Percentiles rank a stretch among this genome's conserved stretches.
Conservation (phyloP, 257 asterid species). For the Petrea volubilis region DNA sequence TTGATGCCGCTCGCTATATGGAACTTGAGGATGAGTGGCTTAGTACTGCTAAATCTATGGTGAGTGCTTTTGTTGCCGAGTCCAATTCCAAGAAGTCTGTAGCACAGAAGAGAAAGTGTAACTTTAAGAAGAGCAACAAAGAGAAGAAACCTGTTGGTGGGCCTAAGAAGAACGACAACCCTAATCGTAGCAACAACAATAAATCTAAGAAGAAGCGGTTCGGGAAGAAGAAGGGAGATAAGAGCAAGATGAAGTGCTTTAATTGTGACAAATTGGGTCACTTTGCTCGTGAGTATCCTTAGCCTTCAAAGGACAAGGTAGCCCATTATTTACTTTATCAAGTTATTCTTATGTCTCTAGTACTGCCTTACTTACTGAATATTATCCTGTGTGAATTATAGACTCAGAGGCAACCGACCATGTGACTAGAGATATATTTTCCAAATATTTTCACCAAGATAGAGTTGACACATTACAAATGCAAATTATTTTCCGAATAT, state of each 20-base stretch:
- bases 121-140: neutral
- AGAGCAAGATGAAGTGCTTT: no score
- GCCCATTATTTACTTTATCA: neutral
- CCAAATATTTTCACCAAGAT: no score
- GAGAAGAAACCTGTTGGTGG: neutral
- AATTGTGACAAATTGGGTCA: no score
- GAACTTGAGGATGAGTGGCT: neutral
- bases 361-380: neutral
- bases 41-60: neutral
- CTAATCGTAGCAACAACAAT: neutral
- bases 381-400: neutral
- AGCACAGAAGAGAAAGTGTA: neutral
- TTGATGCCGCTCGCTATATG: neutral
- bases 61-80: neutral
- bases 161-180: neutral
- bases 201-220: neutral
- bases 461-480: no score
- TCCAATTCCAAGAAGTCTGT: neutral
- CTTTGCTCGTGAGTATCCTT: neutral
- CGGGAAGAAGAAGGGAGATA: neutral
- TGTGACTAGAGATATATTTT: neutral
- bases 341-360: neutral
- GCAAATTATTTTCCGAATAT: no score
- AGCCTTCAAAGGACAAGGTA: neutral
- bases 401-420: neutral